Conservation (phyloP, 2,329 filamentous ascomycete species). For the Paramyrothecium sp. region DNA sequence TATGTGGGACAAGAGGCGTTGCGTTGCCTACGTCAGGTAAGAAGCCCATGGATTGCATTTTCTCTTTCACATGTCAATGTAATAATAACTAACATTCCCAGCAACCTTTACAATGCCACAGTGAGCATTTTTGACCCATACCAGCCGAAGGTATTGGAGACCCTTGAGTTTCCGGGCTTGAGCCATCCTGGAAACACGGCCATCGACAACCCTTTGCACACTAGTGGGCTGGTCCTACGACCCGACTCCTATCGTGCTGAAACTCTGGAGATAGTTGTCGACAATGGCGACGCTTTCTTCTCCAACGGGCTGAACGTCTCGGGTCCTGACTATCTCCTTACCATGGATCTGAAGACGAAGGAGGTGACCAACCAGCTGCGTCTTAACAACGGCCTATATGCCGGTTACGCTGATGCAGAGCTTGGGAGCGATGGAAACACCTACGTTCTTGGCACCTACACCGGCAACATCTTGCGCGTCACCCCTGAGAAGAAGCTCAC, state of each 20-base stretch:
- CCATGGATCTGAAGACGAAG: conserved; percentile 4
- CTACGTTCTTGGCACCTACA: conserved; percentile 5
- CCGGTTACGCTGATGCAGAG: conserved; percentile 8
- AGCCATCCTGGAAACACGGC: conserved; percentile 7
- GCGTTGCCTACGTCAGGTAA: conserved; percentile 8
- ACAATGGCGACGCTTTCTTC: conserved; percentile 8
- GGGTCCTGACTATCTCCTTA: conserved; percentile 6
- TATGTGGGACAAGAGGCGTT: conserved; percentile 8
- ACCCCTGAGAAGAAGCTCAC: conserved; percentile 5
- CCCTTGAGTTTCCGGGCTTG: conserved; percentile 4
- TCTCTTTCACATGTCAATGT: background rate
- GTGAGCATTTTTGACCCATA: conserved; percentile 5
- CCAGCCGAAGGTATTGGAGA: conserved; percentile 1
- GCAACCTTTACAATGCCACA: conserved; percentile 4
- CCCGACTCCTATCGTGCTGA: conserved; percentile 1
- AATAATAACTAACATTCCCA: background rate
- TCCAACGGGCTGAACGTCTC: conserved; percentile 5
- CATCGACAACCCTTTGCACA: conserved; percentile 4
- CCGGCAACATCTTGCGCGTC: conserved; percentile 5
- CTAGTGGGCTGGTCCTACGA: conserved; percentile 5
- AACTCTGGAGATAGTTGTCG: conserved; percentile 5
- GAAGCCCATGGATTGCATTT: background rate
- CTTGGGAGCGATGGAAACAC: conserved; percentile 4
- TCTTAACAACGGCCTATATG: conserved; percentile 8
- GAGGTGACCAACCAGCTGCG: conserved; percentile 2